Evolutionary conservation across 192 early-diverging fungal genomes (phyloP), one percentile per base, ranked within the genome.

Genomic region (Endogone sp.): DNA sequence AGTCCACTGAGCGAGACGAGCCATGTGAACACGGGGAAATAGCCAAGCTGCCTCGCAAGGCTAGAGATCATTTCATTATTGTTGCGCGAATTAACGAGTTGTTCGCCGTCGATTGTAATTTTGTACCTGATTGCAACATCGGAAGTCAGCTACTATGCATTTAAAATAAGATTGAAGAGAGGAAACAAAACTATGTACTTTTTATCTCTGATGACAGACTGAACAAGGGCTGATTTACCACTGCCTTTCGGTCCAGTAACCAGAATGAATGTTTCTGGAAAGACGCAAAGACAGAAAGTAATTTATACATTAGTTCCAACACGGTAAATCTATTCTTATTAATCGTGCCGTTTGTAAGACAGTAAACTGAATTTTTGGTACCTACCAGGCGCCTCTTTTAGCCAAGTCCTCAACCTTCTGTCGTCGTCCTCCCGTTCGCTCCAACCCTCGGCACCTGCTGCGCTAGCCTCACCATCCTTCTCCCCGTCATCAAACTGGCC

Each of bases 21-120:
- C 72, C 88, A 92, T 66, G 90, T 92, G 74, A 99, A 95, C 31
- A 95, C 79, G 3, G 97, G 97, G 75, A 94, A 92, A 81, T 94
- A 97, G 4, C 93, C 92, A 22, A 98, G 84, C 79, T 98, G 94
- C 27, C 82, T 82, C 1, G 95, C 93, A 68, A 99, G 76, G 11
- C 75, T 75, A 22, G 86, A 84, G 63, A 96, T 83, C 75, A 95
- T 71, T 56, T 93, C 87, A 57, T 90, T 80, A 58, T 91, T 89
- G 65, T 84, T 89, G 32, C 86, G 84, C 31, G 90, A 83, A 63
- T 86, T 87, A 0, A 86, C 88, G 60, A 99, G 78, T 29, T 89
- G 87, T 65, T 93, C 87, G 63, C 91, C 91, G 57, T 94, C 81
- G 61, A 99, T 92, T 21, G 88, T 73, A 4, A 98, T 60, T 68